A percentile compares a stretch with the other conserved stretches of the same genome.
These are phyloP conservation scores for Aspergillus carlsbadensis DNA, from an alignment of 495 filamentous ascomycete species.

Conservation along the genomic window DNA sequence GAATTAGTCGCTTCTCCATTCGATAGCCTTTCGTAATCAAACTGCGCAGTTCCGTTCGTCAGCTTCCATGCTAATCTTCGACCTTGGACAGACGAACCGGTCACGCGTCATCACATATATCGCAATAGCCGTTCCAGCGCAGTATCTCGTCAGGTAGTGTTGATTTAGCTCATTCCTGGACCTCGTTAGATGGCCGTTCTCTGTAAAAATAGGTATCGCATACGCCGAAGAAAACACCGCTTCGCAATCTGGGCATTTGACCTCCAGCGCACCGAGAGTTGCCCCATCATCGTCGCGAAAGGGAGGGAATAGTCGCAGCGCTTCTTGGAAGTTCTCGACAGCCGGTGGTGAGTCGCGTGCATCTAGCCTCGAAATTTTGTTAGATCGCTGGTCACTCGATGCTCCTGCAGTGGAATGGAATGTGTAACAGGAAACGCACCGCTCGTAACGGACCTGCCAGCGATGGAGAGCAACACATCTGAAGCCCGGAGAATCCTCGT, in stretches of 20 bases:
- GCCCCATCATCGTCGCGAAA: conserved; percentile 27
- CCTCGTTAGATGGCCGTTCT: background rate
- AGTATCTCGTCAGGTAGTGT: conserved; percentile 30
- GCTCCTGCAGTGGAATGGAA: conserved; percentile 2
- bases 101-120: conserved; percentile 35
- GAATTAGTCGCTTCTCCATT: conserved; percentile 29
- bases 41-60: conserved; percentile 13
- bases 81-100: conserved; percentile 17
- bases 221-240: conserved; percentile 30
- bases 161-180: conserved; percentile 27
- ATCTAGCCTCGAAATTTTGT: conserved; percentile 6
- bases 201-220: background rate
- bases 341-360: conserved; percentile 11
- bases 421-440: conserved; percentile 18
- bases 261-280: conserved; percentile 23
- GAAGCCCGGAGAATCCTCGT: conserved; percentile 23
- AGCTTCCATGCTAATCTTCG: background rate
- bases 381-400: too few relatives aligned
- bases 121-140: conserved; percentile 27
- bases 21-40: conserved; percentile 35
- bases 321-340: conserved; percentile 29
- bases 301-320: conserved; percentile 28
- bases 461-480: conserved; percentile 24
- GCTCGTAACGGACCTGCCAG: conserved; percentile 17
- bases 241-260: conserved; percentile 31